These are phyloP conservation scores for Candida suzukii DNA, from an alignment of 805 yeast genomes.

Conservation along the genomic window DNA sequence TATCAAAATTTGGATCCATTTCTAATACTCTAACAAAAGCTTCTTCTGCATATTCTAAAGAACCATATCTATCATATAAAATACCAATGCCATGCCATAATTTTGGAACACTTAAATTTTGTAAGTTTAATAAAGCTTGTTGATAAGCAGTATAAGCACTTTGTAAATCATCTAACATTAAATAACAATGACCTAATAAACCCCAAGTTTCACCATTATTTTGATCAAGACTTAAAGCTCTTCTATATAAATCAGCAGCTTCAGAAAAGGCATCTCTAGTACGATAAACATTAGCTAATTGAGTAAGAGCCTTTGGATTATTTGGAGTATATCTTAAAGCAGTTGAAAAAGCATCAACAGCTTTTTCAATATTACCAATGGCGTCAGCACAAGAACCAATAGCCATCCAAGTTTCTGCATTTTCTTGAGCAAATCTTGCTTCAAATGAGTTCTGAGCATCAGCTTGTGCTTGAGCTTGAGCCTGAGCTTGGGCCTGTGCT, in stretches of 20 bases:
- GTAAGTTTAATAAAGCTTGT: conserved; percentile 85
- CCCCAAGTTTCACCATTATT: conserved; percentile 98
- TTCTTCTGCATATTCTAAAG: conserved; percentile 95
- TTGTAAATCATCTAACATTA: conserved; percentile 94
- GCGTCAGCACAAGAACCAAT: conserved; percentile 86
- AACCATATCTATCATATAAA: conserved; percentile 91
- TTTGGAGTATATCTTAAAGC: conserved; percentile 83
- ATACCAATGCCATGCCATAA: conserved; percentile 99
- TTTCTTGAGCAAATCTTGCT: conserved; percentile 37
- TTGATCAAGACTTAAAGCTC: conserved; percentile 73
- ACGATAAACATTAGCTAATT: conserved; percentile 82
- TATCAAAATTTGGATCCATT: conserved; percentile 92
- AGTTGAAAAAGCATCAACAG: conserved; percentile 80
- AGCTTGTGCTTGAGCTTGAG: conserved; percentile 1
- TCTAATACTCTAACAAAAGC: conserved; percentile 95
- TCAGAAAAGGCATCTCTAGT: conserved; percentile 85
- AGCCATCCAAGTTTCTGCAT: conserved; percentile 83
- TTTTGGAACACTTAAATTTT: conserved; percentile 92
- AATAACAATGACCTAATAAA: conserved; percentile 87
- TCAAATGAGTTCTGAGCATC: conserved; percentile 13
- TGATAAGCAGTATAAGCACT: conserved; percentile 96
- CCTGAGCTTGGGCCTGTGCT: conserved; percentile 2
- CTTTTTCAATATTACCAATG: conserved; percentile 82
- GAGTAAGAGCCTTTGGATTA: conserved; percentile 77
- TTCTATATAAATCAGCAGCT: conserved; percentile 90